These are phyloP conservation scores for Saccharum officinarum DNA, from an alignment of 176 grass and related monocot species.

Conservation along the genomic window DNA sequence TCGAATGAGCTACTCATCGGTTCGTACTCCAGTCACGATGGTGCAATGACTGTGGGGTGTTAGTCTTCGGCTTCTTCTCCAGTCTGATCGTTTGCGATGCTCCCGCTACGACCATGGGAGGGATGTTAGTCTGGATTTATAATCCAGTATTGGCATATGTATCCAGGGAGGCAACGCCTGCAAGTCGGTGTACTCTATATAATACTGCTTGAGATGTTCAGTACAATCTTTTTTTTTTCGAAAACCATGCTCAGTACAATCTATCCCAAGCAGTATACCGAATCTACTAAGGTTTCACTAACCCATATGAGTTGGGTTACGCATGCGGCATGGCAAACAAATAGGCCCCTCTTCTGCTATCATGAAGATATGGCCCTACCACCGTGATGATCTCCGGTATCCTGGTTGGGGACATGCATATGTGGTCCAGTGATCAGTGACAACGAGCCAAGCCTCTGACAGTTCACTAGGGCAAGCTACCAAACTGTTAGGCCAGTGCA, in stretches of 20 bases:
- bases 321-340: slow-evolving; percentile 20
- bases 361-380: slow-evolving; percentile 45
- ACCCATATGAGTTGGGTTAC: background rate
- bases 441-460: slow-evolving; percentile 13
- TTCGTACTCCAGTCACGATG: background rate
- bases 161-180: background rate
- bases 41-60: too few relatives aligned
- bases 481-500: slow-evolving; percentile 13
- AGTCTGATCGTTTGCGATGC: background rate
- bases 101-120: background rate
- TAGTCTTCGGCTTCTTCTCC: background rate
- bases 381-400: background rate
- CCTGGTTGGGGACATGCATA: slow-evolving; percentile 18
- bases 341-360: background rate
- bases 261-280: background rate
- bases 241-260: background rate
- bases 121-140: background rate
- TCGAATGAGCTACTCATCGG: background rate
- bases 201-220: background rate
- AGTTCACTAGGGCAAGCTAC: slow-evolving; percentile 13
- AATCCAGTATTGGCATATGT: background rate
- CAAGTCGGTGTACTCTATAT: background rate
- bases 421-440: slow-evolving; percentile 34
- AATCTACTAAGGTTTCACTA: background rate
- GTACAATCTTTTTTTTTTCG: too few relatives aligned